Evolutionary conservation across 305 asterid genomes (phyloP).

Genomic region (Nicotiana rustica): DNA sequence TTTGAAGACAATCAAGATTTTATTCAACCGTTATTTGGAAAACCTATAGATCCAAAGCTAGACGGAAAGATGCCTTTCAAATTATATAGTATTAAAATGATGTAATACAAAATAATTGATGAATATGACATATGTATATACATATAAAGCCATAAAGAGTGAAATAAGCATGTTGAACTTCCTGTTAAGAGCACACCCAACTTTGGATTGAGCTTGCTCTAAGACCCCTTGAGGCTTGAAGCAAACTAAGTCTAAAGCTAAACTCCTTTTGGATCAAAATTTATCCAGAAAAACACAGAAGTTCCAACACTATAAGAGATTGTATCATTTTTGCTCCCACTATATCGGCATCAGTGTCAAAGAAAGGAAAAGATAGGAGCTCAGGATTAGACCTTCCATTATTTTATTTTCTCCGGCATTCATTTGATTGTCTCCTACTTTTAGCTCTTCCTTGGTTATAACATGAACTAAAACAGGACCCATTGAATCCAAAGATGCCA

Average conservation of each 20-base stretch:
- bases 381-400: conserved; percentile 49
- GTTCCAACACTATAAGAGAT: not conserved
- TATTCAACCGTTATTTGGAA: conserved; percentile 25
- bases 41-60: not conserved
- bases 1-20: conserved; percentile 21
- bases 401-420: conserved; percentile 40
- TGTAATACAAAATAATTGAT: not conserved
- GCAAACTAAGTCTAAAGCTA: not conserved
- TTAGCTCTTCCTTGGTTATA: conserved; percentile 65
- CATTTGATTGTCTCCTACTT: conserved; percentile 45
- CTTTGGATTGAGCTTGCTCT: not conserved
- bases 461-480: conserved; percentile 94
- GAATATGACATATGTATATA: conserved; percentile 7
- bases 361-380: conserved; percentile 25
- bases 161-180: not conserved
- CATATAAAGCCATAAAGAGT: not conserved
- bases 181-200: conserved; percentile 9
- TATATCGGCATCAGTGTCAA: conserved; percentile 18
- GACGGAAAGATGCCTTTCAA: conserved; percentile 2
- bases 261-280: not conserved
- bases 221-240: not conserved
- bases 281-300: not conserved
- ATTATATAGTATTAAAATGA: conserved; percentile 4
- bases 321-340: not conserved
- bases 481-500: conserved; percentile 82